Percentiles rank a stretch among this genome's conserved stretches.
These are phyloP conservation scores for Coemansia pectinata DNA, from an alignment of 192 early-diverging fungal species.

Conservation along the genomic window DNA sequence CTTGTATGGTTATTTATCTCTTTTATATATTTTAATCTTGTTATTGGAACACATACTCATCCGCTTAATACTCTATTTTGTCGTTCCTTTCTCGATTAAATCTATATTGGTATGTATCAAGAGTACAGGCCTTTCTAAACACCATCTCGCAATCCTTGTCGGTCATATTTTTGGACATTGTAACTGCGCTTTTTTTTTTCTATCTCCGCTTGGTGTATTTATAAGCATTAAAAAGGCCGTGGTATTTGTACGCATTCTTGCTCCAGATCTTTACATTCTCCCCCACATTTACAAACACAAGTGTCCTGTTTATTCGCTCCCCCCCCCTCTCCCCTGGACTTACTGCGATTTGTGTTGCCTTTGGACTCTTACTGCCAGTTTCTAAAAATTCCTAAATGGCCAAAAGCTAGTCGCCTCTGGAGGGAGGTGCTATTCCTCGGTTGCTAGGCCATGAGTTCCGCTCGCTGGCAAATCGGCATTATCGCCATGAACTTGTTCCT, in stretches of 20 bases:
- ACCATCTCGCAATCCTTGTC: neutral
- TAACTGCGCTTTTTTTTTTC: neutral
- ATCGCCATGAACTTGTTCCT: neutral
- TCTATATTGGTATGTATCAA: neutral
- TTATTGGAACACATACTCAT: slow-evolving; percentile 1
- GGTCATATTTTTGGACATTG: neutral
- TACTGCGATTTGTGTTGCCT: neutral
- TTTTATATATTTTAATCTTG: slow-evolving; percentile 8
- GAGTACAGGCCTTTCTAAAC: neutral
- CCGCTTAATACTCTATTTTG: slow-evolving; percentile 2
- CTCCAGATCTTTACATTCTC: neutral
- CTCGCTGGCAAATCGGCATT: neutral
- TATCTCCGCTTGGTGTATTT: neutral
- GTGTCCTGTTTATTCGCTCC: neutral
- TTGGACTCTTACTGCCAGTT: neutral
- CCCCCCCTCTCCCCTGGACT: neutral
- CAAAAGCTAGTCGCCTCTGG: neutral
- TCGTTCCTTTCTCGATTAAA: slow-evolving; percentile 9
- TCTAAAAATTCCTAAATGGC: neutral
- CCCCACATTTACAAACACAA: slow-evolving; percentile 6
- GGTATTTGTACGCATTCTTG: neutral
- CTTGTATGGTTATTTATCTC: neutral
- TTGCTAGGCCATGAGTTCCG: neutral
- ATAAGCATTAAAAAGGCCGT: neutral
- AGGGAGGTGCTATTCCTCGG: neutral